Percentiles rank a stretch among this genome's conserved stretches.
phyloP scores from a whole-genome alignment of 768 basidiomycete genomes.

The Xerocomellus chrysenteron region DNA sequence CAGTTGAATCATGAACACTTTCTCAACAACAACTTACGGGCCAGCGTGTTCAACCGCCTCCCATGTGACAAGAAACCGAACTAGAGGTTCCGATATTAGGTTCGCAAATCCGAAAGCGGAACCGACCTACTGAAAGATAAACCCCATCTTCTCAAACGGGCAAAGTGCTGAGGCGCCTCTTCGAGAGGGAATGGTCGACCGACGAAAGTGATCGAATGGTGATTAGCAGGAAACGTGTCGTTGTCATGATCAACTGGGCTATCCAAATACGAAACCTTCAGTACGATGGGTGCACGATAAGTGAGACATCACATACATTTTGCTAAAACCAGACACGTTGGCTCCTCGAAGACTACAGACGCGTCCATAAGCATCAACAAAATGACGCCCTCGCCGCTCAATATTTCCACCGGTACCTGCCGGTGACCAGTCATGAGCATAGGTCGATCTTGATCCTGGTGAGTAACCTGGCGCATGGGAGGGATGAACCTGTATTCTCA shows the following conservation, averaged over 20 bases:
- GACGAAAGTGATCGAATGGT: conserved; percentile 75
- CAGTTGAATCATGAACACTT: not conserved
- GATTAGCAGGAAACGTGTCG: conserved; percentile 63
- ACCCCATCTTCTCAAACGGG: conserved; percentile 82
- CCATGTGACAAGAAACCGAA: conserved; percentile 94
- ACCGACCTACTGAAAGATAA: conserved; percentile 72
- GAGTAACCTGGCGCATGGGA: conserved; percentile 43
- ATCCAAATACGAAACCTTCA: not conserved
- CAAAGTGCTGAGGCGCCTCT: conserved; percentile 83
- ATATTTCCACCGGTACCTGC: conserved; percentile 56
- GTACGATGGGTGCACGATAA: conserved; percentile 21
- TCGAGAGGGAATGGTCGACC: conserved; percentile 88
- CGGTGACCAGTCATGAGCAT: conserved; percentile 74
- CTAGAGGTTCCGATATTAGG: conserved; percentile 36
- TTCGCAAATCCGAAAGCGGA: not conserved
- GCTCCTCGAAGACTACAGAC: conserved; percentile 82
- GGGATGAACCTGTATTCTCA: conserved; percentile 39
- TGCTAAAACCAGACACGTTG: conserved; percentile 80
- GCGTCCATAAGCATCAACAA: conserved; percentile 77
- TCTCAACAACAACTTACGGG: conserved; percentile 55
- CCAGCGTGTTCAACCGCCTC: conserved; percentile 95
- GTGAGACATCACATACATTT: conserved; percentile 52
- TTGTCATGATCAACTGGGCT: conserved; percentile 73
- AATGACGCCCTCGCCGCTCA: conserved; percentile 68
- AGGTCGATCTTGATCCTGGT: conserved; percentile 49